Base-by-base conservation (phyloP, 108 stramenopile genomes). In the Discostella pseudostelligera region DNA sequence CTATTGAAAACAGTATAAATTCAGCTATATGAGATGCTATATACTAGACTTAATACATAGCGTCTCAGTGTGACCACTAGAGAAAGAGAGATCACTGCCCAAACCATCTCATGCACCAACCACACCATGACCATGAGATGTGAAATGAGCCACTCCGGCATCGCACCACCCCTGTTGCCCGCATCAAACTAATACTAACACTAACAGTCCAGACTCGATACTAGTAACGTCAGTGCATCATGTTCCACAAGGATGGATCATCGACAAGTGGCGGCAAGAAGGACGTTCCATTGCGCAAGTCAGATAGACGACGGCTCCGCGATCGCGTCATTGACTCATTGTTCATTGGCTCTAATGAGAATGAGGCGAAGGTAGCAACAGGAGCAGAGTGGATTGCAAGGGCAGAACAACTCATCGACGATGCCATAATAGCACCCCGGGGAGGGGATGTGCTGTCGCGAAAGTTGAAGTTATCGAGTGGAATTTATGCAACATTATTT, bases 201-300 rank as follows among this genome's bases (percentile, higher is more conserved):
- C n/a, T n/a, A n/a, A n/a, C n/a, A n/a, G n/a, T n/a, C n/a, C n/a
- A n/a, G n/a, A n/a, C n/a, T n/a, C n/a, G n/a, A n/a, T n/a, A n/a
- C n/a, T n/a, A n/a, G n/a, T n/a, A n/a, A n/a, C n/a, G n/a, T n/a
- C n/a, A n/a, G n/a, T n/a, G 12, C 0, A 65, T 28, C 37, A 83
- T 83, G 83, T 83, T 83, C 69, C 80, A 78, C 4, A 83, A 83
- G 54, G 65, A 72, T 32, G 79, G 72, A 20, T 81, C 83, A 22
- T 74, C 73, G 24, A 64, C 69, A 14, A 51, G 39, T 9, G 77
- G 77, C 0, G 67, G 76, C 24, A 83, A 76, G 46, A 81, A 78
- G 56, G 90, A 92, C 65, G 77, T 71, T 2, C 83, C 90, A 10
- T 65, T 92, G 29, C 79, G 83, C 66, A 92, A 92, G 68, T 87